Percentiles rank a stretch among this genome's conserved stretches.
Conservation (phyloP, 2,329 filamentous ascomycete species). For the Stemphylium lycopersici region DNA sequence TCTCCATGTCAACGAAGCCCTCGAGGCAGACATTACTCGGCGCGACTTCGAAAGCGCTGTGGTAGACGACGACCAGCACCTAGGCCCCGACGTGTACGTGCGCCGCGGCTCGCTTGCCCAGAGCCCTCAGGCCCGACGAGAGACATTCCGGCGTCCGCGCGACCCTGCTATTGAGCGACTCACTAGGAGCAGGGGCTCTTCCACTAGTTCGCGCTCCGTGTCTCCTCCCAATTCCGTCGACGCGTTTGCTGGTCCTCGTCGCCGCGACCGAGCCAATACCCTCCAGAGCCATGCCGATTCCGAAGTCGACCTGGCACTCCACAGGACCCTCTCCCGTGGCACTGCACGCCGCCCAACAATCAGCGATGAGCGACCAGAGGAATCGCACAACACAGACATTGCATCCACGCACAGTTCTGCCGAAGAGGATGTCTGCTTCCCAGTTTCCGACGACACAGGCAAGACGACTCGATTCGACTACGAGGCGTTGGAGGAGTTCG, state of each 20-base stretch:
- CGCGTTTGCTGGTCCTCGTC: constrained; percentile 89
- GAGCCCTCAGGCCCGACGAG: constrained; percentile 51
- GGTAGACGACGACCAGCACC: constrained; percentile 69
- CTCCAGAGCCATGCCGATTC: constrained; percentile 63
- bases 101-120: constrained; percentile 54
- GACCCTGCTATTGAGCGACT: constrained; percentile 42
- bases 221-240: constrained; percentile 98
- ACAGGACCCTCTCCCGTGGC: constrained; percentile 72
- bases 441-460: constrained; percentile 72
- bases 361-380: constrained; percentile 64
- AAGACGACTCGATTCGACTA: constrained; percentile 87
- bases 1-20: constrained; percentile 52
- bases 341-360: constrained; percentile 68
- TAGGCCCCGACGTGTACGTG: constrained; percentile 54
- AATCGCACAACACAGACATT: constrained; percentile 65
- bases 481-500: constrained; percentile 91
- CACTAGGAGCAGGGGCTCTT: constrained; percentile 55
- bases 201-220: constrained; percentile 67
- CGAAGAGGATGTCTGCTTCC: constrained; percentile 90
- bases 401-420: constrained; percentile 71
- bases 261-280: constrained; percentile 76
- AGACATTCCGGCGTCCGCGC: constrained; percentile 52
- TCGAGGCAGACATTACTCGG: constrained; percentile 55
- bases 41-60: constrained; percentile 89
- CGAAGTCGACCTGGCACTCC: constrained; percentile 64